phyloP scores from a whole-genome alignment of 352 stramenopile genomes.

The Bremia lactucae region DNA sequence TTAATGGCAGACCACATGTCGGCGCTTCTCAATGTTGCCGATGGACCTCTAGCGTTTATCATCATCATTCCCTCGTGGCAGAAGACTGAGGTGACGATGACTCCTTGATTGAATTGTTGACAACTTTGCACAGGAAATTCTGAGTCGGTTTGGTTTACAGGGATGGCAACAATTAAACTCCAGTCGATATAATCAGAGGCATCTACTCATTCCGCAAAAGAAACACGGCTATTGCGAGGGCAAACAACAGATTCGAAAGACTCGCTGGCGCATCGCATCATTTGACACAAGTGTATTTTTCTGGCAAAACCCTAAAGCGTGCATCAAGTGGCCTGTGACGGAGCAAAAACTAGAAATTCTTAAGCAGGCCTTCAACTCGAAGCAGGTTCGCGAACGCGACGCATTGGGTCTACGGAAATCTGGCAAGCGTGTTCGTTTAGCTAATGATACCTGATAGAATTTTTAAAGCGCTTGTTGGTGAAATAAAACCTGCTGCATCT shows the following conservation, averaged over 20 bases:
- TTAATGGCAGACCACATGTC: conserved; percentile 86
- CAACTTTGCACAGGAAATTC: no score
- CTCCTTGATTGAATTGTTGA: no score
- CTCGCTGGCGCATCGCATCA: conserved; percentile 83
- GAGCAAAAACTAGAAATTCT: conserved; percentile 39
- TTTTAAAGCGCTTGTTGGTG: not conserved
- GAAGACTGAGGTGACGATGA: conserved; percentile 41
- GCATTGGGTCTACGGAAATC: conserved; percentile 53
- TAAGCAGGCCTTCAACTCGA: conserved; percentile 58
- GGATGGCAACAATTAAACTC: conserved; percentile 72
- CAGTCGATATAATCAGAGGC: conserved; percentile 64
- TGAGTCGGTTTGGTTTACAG: conserved; percentile 10
- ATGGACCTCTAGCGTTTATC: conserved; percentile 79
- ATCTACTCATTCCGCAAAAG: conserved; percentile 71
- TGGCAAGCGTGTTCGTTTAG: conserved; percentile 47
- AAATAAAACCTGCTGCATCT: conserved; percentile 12
- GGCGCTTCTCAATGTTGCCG: conserved; percentile 48
- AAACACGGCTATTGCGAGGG: conserved; percentile 88
- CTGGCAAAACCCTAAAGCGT: conserved; percentile 86
- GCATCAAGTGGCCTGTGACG: conserved; percentile 57
- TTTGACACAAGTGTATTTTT: conserved; percentile 95
- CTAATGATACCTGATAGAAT: conserved; percentile 19
- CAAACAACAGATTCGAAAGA: conserved; percentile 85
- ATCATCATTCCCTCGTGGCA: conserved; percentile 88
- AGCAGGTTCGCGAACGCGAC: conserved; percentile 67